phyloP scores from a whole-genome alignment of 139 green algal genomes.

The Coccomyxa sp. region DNA sequence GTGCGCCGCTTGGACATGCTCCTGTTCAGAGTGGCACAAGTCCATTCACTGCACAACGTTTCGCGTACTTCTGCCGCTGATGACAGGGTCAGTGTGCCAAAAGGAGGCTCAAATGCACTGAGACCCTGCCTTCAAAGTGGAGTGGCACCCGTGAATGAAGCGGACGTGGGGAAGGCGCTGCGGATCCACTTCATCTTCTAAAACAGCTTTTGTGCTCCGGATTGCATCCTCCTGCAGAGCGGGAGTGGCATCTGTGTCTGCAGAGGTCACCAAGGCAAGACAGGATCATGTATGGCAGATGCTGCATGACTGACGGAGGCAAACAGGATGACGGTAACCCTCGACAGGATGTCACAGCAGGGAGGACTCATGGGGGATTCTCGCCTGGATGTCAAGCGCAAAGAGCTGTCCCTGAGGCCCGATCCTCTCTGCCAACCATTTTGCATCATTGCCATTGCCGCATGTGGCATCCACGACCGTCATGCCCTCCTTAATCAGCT shows the following conservation, averaged over 20 bases:
- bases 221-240: conserved; percentile 14
- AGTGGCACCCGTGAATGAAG: conserved; percentile 30
- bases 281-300: background rate
- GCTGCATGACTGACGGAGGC: background rate
- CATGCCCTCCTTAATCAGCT: conserved; percentile 31
- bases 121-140: conserved; percentile 5
- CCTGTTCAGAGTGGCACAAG: background rate
- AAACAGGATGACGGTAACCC: background rate
- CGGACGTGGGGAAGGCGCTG: background rate
- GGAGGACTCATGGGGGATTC: background rate
- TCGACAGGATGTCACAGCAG: background rate
- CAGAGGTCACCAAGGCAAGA: background rate
- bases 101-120: background rate
- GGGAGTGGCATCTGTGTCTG: background rate
- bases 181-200: background rate
- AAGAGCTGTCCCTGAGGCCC: conserved; percentile 40
- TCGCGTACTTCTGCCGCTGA: too few species aligned
- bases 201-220: background rate
- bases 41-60: background rate
- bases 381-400: conserved; percentile 60
- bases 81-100: background rate
- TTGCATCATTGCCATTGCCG: conserved; percentile 64
- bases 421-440: conserved; percentile 48
- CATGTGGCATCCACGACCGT: conserved; percentile 41
- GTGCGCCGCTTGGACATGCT: conserved; percentile 8